Conservation (phyloP, 371 early-diverging fungal genomes). For the Mortierella sp. region DNA sequence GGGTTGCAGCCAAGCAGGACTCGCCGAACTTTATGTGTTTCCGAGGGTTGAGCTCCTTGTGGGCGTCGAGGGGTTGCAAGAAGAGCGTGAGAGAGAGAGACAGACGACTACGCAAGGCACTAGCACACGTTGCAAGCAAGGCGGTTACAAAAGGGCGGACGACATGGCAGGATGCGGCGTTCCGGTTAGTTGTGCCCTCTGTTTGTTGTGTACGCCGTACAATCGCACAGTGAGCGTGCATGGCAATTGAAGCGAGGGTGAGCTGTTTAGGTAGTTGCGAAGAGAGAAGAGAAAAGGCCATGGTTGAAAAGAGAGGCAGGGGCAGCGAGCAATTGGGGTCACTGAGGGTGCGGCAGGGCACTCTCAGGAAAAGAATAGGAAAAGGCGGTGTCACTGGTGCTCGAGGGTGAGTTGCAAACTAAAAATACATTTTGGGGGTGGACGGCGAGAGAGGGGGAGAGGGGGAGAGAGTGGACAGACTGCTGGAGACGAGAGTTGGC, state of each 20-base stretch:
- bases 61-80: background rate
- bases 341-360: background rate
- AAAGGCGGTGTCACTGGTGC: constrained; percentile 6
- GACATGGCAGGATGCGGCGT: background rate
- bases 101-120: background rate
- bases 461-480: background rate
- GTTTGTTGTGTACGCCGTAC: background rate
- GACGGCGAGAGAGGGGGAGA: background rate
- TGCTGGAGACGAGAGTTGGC: background rate
- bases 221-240: background rate
- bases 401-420: background rate
- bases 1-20: background rate
- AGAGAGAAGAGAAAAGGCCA: background rate
- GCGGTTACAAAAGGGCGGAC: background rate
- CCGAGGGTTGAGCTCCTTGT: background rate
- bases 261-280: background rate
- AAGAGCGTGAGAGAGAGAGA: background rate
- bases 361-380: background rate
- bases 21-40: background rate
- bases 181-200: background rate
- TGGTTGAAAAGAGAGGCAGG: background rate
- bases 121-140: too few species aligned
- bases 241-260: background rate
- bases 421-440: constrained; percentile 3
- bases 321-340: constrained; percentile 1